phyloP scores from a whole-genome alignment of 2,329 filamentous ascomycete genomes.

The Corniculantispora saksenae region DNA sequence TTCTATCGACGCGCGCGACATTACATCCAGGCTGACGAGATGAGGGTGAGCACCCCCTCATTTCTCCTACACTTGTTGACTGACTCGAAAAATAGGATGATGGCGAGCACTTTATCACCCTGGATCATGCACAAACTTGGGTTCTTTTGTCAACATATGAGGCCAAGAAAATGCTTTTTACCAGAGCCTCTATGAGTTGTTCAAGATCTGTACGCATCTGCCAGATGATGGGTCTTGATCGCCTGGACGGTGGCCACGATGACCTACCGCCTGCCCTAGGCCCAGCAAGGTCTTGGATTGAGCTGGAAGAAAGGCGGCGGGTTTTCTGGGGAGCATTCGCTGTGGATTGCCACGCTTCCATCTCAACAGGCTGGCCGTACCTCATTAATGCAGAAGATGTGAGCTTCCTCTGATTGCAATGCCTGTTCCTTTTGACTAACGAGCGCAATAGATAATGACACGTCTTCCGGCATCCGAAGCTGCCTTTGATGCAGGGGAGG shows the following conservation, averaged over 20 bases:
- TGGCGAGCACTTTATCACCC: constrained; percentile 76
- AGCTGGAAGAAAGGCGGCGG: constrained; percentile 73
- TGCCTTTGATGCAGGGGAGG: constrained; percentile 67
- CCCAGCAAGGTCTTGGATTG: constrained; percentile 77
- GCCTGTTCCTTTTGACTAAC: not conserved
- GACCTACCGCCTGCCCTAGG: constrained; percentile 74
- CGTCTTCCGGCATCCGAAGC: constrained; percentile 80
- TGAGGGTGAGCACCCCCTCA: constrained; percentile 56
- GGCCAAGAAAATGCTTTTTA: constrained; percentile 82
- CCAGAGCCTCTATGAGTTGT: constrained; percentile 79
- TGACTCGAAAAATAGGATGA: constrained; percentile 50
- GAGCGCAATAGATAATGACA: constrained; percentile 61
- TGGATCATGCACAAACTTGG: constrained; percentile 84
- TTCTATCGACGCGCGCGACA: constrained; percentile 83
- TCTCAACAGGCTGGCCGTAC: constrained; percentile 89
- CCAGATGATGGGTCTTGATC: constrained; percentile 84
- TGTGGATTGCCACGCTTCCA: constrained; percentile 80
- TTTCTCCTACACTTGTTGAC: too few species aligned
- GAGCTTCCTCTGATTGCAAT: constrained; percentile 22
- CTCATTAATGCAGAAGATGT: constrained; percentile 73
- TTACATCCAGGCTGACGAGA: constrained; percentile 81
- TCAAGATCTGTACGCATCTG: constrained; percentile 70
- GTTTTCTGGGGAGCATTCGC: constrained; percentile 86
- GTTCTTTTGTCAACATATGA: constrained; percentile 74
- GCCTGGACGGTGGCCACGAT: constrained; percentile 65